phyloP scores from a whole-genome alignment of 129 eudicot genomes.

The Scalesia atractyloides region DNA sequence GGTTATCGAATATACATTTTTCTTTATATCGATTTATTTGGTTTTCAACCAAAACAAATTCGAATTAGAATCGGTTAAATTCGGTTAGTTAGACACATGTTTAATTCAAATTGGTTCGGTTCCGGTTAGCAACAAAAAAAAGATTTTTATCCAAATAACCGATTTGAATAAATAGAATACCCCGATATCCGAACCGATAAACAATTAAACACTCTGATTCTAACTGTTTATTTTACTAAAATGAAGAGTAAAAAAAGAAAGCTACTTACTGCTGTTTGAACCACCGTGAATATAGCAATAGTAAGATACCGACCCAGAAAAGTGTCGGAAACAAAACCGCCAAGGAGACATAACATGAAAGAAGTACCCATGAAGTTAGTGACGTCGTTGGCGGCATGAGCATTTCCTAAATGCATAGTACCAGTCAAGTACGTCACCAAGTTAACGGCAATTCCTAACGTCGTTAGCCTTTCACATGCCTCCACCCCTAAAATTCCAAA shows the following conservation, averaged over 20 bases:
- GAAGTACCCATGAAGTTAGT: conserved; percentile 95
- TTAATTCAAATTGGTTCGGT: no score
- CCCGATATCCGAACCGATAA: no score
- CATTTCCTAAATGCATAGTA: conserved; percentile 94
- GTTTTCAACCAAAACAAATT: no score
- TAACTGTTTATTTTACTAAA: no score
- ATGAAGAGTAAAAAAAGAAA: neutral
- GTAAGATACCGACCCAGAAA: conserved; percentile 89
- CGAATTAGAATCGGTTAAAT: no score
- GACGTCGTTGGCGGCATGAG: conserved; percentile 81
- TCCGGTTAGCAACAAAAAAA: no score
- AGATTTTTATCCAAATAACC: no score
- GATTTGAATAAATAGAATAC: no score
- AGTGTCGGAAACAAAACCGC: conserved; percentile 94
- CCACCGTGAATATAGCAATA: conserved; percentile 74
- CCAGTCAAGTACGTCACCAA: conserved; percentile 82
- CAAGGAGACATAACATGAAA: conserved; percentile 84
- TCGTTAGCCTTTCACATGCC: conserved; percentile 81
- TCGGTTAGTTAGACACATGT: no score
- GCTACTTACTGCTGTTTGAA: conserved; percentile 76
- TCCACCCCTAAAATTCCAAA: conserved; percentile 56
- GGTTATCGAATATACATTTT: no score
- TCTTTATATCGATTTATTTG: no score
- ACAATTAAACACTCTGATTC: no score
- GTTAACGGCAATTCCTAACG: conserved; percentile 88